A percentile compares a stretch with the other conserved stretches of the same genome.
Evolutionary conservation across 352 stramenopile genomes (phyloP).

Genomic region (Pythium phragmitis): DNA sequence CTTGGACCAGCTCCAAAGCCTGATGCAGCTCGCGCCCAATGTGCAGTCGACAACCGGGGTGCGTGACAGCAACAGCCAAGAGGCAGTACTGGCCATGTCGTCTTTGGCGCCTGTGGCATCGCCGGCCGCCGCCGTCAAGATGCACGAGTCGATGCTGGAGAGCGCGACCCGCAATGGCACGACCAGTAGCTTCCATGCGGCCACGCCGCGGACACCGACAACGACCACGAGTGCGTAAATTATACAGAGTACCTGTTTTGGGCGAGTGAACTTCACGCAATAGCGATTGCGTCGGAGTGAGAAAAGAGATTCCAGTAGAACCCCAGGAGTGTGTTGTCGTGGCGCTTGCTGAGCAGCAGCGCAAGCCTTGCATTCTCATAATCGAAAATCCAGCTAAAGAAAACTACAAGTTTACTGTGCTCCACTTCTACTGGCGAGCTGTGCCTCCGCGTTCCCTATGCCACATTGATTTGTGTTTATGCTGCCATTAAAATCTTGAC

Average conservation of each 20-base stretch:
- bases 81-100: conserved; percentile 17
- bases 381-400: no score
- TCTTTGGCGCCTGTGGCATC: conserved; percentile 28
- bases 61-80: conserved; percentile 23
- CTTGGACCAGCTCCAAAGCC: conserved; percentile 80
- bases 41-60: conserved; percentile 20
- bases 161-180: not conserved
- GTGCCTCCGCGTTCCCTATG: no score
- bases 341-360: no score
- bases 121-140: conserved; percentile 26
- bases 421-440: no score
- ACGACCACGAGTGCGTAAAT: conserved; percentile 28
- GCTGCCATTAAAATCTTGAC: no score
- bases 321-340: no score
- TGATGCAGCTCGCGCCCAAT: conserved; percentile 66
- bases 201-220: conserved; percentile 11
- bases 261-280: not conserved
- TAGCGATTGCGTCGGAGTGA: not conserved
- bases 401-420: no score
- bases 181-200: conserved; percentile 5
- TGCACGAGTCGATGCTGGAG: conserved; percentile 20
- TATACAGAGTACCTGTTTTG: conserved; percentile 21
- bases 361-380: no score
- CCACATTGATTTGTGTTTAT: no score
- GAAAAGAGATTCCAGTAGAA: no score